A percentile compares a stretch with the other conserved stretches of the same genome.
These are phyloP conservation scores for Metschnikowia similis DNA, from an alignment of 805 yeast genomes.

Conservation along the genomic window DNA sequence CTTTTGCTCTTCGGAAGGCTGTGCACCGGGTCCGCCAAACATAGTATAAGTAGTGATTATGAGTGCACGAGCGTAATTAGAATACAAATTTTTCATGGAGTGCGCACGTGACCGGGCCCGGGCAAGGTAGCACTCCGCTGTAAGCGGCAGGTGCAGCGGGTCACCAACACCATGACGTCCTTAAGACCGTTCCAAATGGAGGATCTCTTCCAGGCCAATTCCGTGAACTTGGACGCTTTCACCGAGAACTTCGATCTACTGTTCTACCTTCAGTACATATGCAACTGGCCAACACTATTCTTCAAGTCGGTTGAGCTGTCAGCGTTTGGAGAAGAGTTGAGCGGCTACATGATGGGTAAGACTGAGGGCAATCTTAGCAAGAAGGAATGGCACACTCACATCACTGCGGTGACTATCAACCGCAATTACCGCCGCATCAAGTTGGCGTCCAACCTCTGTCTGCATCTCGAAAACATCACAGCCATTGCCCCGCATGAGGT, in stretches of 20 bases:
- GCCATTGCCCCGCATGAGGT: constrained; percentile 70
- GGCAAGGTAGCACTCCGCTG: not conserved
- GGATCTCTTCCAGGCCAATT: constrained; percentile 68
- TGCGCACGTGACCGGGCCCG: not conserved
- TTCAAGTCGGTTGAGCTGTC: constrained; percentile 59
- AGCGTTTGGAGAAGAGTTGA: constrained; percentile 18
- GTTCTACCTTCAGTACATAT: constrained; percentile 79
- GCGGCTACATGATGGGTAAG: constrained; percentile 93
- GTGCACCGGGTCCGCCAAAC: constrained; percentile 49
- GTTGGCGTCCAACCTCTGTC: constrained; percentile 75
- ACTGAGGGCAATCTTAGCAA: constrained; percentile 70
- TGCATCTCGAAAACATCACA: constrained; percentile 67
- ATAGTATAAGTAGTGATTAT: constrained; percentile 15
- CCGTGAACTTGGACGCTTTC: constrained; percentile 79
- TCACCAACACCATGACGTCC: constrained; percentile 66
- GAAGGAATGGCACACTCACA: constrained; percentile 92
- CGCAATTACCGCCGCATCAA: constrained; percentile 81
- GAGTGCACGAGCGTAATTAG: not conserved
- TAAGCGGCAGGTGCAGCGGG: not conserved
- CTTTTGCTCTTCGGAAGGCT: constrained; percentile 59
- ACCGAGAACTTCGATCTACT: constrained; percentile 88
- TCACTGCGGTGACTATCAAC: constrained; percentile 90
- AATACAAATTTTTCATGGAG: not conserved
- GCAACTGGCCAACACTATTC: constrained; percentile 84
- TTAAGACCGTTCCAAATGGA: constrained; percentile 83